Conservation (phyloP, 208 protist species). For the Angomonas ambiguus region DNA sequence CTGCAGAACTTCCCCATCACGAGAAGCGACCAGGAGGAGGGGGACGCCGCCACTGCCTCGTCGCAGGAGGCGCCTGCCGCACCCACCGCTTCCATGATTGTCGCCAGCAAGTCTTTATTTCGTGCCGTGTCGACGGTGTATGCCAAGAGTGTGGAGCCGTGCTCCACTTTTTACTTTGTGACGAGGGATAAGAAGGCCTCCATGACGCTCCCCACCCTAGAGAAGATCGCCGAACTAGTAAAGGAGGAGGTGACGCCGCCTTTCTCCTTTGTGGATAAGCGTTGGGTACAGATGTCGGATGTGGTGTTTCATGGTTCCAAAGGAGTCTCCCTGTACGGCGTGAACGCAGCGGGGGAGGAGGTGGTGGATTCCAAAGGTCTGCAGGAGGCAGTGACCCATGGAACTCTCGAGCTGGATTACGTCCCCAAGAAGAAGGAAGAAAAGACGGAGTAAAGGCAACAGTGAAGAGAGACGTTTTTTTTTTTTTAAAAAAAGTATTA, state of each 20-base stretch:
- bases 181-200: conserved; percentile 20
- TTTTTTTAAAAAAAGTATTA: conserved; percentile 12
- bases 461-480: not conserved
- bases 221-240: conserved; percentile 2
- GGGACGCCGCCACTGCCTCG: not conserved
- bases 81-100: conserved; percentile 4
- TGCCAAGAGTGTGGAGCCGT: conserved; percentile 17
- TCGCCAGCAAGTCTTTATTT: not conserved
- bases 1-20: conserved; percentile 1
- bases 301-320: conserved; percentile 22
- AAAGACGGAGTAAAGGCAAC: not conserved
- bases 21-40: not conserved
- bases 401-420: conserved; percentile 49
- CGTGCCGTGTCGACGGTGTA: conserved; percentile 13
- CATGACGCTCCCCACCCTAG: conserved; percentile 15
- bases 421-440: conserved; percentile 7
- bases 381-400: conserved; percentile 23
- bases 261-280: conserved; percentile 33
- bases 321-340: conserved; percentile 30
- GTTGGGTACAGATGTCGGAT: conserved; percentile 56
- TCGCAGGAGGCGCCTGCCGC: not conserved
- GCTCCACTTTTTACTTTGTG: conserved; percentile 44
- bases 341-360: conserved; percentile 18
- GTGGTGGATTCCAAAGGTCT: conserved; percentile 34
- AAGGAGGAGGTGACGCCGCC: conserved; percentile 3